A percentile compares a stretch with the other conserved stretches of the same genome.
Conservation (phyloP, 495 filamentous ascomycete species). For the Pyrenula aspistea region DNA sequence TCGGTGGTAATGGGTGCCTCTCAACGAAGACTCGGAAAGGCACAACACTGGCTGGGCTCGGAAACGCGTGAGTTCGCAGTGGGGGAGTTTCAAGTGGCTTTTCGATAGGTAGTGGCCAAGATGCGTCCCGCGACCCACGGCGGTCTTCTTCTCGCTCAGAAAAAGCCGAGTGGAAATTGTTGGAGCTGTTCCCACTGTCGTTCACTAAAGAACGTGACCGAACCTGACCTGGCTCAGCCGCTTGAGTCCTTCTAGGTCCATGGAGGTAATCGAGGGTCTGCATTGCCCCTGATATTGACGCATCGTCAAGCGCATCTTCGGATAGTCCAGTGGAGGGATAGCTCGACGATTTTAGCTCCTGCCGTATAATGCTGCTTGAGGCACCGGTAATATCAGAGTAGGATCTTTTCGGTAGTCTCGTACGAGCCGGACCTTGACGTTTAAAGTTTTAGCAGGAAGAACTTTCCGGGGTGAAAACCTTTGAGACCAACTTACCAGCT, state of each 20-base stretch:
- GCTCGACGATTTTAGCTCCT: background rate
- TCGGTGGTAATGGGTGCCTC: background rate
- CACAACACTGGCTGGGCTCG: background rate
- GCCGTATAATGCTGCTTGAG: background rate
- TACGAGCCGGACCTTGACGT: background rate
- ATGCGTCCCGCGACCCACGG: background rate
- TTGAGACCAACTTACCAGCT: background rate
- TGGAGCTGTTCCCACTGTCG: background rate
- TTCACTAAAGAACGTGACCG: background rate
- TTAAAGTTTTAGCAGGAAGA: background rate
- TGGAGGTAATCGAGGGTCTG: background rate
- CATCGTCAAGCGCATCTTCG: background rate
- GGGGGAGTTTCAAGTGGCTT: background rate
- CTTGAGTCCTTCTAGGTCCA: background rate
- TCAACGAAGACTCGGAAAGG: background rate
- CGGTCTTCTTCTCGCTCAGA: background rate
- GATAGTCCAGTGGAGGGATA: background rate
- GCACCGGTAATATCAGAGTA: background rate
- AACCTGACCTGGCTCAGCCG: background rate
- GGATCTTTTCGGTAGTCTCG: background rate
- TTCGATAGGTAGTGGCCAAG: background rate
- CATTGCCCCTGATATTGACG: background rate
- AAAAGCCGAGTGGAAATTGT: background rate
- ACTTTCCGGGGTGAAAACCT: background rate
- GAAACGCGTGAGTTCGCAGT: background rate